phyloP scores from a whole-genome alignment of 2,329 filamentous ascomycete genomes.

The Penicillium decumbens region DNA sequence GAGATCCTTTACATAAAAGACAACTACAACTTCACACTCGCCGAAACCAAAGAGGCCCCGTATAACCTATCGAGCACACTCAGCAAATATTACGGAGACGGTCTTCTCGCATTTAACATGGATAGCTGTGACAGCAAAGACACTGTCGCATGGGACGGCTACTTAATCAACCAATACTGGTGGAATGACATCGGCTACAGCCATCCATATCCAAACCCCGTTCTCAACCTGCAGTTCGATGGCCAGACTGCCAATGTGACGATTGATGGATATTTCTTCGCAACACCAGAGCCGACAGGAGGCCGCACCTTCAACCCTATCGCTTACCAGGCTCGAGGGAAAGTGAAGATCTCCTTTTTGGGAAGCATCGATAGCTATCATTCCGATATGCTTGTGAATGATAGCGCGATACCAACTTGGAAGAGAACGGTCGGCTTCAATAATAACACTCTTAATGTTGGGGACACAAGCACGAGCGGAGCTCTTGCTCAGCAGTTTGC shows the following conservation, averaged over 20 bases:
- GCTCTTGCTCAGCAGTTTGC: neutral
- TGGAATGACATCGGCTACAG: neutral
- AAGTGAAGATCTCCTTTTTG: neutral
- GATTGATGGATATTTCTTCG: neutral
- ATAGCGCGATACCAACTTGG: conserved; percentile 1
- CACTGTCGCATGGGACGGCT: neutral
- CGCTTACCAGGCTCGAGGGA: neutral
- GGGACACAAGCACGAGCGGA: neutral
- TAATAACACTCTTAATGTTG: neutral
- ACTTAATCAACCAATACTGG: neutral
- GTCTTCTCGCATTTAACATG: neutral
- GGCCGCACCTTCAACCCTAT: neutral
- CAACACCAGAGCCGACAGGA: neutral
- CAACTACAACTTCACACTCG: neutral
- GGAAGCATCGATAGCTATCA: neutral
- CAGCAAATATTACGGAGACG: neutral
- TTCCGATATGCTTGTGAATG: conserved; percentile 1
- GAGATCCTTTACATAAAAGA: neutral
- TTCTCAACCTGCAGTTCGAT: neutral
- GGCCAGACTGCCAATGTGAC: neutral
- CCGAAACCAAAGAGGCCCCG: neutral
- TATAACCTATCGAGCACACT: neutral
- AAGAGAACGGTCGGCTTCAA: neutral
- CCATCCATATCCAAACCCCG: neutral
- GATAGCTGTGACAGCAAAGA: neutral